Percentiles rank a stretch among this genome's conserved stretches.
phyloP scores from a whole-genome alignment of 2,329 filamentous ascomycete species.

The Cladosporium sp. region DNA sequence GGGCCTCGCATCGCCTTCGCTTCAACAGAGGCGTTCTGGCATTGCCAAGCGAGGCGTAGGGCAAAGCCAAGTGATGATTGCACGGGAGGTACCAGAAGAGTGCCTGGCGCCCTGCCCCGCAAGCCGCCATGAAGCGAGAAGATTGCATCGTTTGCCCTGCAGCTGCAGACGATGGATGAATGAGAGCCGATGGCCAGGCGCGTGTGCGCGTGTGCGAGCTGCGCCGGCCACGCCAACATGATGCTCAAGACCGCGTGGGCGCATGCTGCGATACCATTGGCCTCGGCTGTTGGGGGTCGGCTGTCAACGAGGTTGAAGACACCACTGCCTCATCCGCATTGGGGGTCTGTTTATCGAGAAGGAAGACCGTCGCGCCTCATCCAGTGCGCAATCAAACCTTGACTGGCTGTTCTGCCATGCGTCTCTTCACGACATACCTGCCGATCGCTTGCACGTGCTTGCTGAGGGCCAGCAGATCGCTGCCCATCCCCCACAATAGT shows the following conservation, averaged over 20 bases:
- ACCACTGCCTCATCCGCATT: not conserved
- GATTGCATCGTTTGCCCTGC: not conserved
- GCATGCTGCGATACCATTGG: not conserved
- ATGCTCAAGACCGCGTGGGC: not conserved
- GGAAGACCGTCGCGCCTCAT: not conserved
- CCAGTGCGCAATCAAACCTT: not conserved
- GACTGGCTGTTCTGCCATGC: not conserved
- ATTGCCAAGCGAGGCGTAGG: conserved; percentile 7
- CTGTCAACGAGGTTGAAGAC: not conserved
- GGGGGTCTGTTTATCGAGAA: not conserved
- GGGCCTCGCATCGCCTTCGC: not conserved
- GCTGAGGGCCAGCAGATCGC: not conserved
- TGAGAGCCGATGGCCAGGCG: not conserved
- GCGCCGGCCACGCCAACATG: not conserved
- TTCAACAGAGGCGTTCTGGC: not conserved
- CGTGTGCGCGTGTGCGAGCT: not conserved
- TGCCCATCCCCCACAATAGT: not conserved
- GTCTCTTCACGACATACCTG: not conserved
- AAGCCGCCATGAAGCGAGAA: not conserved
- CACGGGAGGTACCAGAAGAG: not conserved
- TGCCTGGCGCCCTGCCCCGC: not conserved
- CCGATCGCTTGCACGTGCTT: not conserved
- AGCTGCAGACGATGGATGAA: not conserved
- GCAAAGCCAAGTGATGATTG: not conserved
- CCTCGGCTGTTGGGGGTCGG: not conserved